phyloP scores from a whole-genome alignment of 73 alveolate genomes.

The Breviolum minutum region DNA sequence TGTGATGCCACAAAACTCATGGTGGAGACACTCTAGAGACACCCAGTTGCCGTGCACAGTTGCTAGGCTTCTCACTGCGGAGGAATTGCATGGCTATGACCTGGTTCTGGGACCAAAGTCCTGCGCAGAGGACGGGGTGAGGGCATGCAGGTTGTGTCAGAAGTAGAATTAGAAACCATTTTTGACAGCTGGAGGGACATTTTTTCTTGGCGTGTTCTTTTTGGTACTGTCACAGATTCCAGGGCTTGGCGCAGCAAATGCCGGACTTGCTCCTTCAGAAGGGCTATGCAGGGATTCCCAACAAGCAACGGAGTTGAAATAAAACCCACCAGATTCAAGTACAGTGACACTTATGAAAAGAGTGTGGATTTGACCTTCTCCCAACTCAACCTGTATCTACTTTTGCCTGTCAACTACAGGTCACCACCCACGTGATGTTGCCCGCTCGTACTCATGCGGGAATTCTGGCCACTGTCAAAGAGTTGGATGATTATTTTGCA shows the following conservation, averaged over 20 bases:
- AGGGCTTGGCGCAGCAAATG: constrained; percentile 75
- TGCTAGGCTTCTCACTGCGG: constrained; percentile 45
- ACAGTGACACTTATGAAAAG: neutral
- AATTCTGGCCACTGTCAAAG: constrained; percentile 49
- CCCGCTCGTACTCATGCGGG: constrained; percentile 71
- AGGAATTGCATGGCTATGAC: constrained; percentile 80
- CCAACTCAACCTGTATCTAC: neutral
- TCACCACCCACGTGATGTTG: constrained; percentile 83
- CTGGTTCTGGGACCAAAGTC: constrained; percentile 82
- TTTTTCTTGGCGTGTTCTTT: neutral
- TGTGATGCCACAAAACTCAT: too few relatives aligned
- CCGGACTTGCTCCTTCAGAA: constrained; percentile 59
- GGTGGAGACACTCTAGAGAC: neutral
- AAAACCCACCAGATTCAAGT: neutral
- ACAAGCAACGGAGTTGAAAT: neutral
- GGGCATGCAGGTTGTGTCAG: neutral
- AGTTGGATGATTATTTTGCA: constrained; percentile 20
- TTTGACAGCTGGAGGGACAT: neutral
- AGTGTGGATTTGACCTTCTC: neutral
- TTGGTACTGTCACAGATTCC: neutral
- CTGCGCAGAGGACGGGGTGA: constrained; percentile 17
- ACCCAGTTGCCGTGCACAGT: neutral
- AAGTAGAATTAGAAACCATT: neutral
- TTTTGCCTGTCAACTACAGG: neutral
- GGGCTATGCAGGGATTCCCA: constrained; percentile 16